A percentile compares a stretch with the other conserved stretches of the same genome.
These are phyloP conservation scores for Paramyrothecium roridum DNA, from an alignment of 2,329 filamentous ascomycete species.

Conservation along the genomic window DNA sequence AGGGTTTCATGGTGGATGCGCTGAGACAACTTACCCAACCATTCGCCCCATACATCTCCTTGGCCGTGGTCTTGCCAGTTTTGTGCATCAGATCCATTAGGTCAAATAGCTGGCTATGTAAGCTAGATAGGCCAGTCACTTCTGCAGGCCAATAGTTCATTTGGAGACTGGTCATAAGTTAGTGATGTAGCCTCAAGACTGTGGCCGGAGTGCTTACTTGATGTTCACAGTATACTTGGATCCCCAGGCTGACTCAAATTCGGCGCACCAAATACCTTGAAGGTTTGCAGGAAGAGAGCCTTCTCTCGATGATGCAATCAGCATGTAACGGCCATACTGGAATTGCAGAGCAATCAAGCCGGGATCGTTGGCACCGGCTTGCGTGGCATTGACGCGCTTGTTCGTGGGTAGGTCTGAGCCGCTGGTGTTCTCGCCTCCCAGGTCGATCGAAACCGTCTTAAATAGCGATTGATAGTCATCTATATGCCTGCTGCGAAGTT, in stretches of 20 bases:
- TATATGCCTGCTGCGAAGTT: not conserved
- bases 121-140: not conserved
- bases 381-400: slow-evolving; percentile 2
- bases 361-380: slow-evolving; percentile 2
- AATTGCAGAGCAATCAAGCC: slow-evolving; percentile 1
- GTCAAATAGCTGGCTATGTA: not conserved
- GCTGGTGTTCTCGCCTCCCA: not conserved
- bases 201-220: not conserved
- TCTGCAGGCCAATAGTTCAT: not conserved
- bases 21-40: not conserved
- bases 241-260: slow-evolving; percentile 35
- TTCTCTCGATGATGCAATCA: slow-evolving; percentile 5
- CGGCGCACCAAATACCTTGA: slow-evolving; percentile 31
- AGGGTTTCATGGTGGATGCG: not conserved
- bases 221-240: slow-evolving; percentile 49
- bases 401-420: slow-evolving; percentile 1
- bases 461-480: not conserved
- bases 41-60: not conserved
- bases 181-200: not conserved
- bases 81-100: not conserved
- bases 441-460: not conserved
- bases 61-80: not conserved
- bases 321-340: slow-evolving; percentile 1
- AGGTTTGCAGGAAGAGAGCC: slow-evolving; percentile 25
- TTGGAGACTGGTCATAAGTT: not conserved